Base-by-base conservation (phyloP, 169 alveolate genomes). In the Eimeria nieschulzi region DNA sequence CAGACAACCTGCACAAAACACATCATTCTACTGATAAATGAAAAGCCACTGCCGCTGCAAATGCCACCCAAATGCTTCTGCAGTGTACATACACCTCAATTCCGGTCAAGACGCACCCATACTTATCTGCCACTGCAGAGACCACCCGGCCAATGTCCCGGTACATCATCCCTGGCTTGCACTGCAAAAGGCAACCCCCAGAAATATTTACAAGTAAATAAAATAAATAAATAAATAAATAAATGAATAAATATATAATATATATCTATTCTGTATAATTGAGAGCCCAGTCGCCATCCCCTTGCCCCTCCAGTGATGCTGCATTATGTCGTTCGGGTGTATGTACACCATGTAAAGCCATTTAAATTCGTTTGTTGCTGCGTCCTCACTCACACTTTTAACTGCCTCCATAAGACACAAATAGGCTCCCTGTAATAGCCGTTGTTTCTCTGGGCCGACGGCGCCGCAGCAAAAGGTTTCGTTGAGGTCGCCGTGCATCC, bases 101-200 rank as follows among this genome's bases (percentile, higher is more conserved):
- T 12, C 15, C 23, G n/a, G 0, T 19, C 63, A 9, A 9, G 5
- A 19, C 59, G 33, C 46, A 87, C 92, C 71, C 93, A 92, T 96
- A 91, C 56, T 96, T 96, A n/a, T 96, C 97, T 7, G 97, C 97
- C 63, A 96, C 94, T 9, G 94, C 83, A 19, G 83, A 64, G 79
- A 99, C 98, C 55, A 97, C 79, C 84, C 97, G 97, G 53, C 99
- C 99, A 39, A 98, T 94, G 54, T 99, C 99, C 87, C 99, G 96
- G 90, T 98, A 99, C 98, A 97, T 96, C 90, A 97, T 94, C 9
- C 99, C 99, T 10, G 99, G 99, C 94, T 97, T 98, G 95, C 99
- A 98, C 92, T 96, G 96, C 83, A 70, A 79, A 75, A 10, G 19
- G 23, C n/a, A 76, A 5, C 0, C 3, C 46, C 3, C 3, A 33